Percentiles rank a stretch among this genome's conserved stretches.
phyloP scores from a whole-genome alignment of 257 asterid genomes.

The Euphrasia confusa region DNA sequence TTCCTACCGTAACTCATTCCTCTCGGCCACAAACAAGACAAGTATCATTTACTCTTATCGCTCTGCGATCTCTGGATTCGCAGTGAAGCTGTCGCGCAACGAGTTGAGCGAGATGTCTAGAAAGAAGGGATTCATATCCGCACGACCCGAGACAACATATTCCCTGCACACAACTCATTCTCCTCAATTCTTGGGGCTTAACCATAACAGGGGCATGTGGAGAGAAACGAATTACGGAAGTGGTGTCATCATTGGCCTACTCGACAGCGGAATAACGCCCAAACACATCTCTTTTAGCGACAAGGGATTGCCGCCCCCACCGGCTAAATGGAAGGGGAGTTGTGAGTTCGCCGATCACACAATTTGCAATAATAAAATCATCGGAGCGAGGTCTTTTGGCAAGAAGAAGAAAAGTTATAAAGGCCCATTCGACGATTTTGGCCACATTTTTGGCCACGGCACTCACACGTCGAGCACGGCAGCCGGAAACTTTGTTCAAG shows the following conservation, averaged over 20 bases:
- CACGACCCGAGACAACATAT: not conserved
- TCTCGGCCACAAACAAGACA: too few species aligned
- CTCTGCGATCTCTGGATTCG: too few species aligned
- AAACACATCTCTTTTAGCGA: slow-evolving; percentile 47
- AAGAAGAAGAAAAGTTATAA: not conserved
- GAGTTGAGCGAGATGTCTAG: too few species aligned
- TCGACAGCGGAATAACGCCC: slow-evolving; percentile 40
- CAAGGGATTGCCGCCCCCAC: slow-evolving; percentile 5
- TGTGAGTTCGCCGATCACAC: slow-evolving; percentile 27
- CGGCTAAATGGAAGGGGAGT: slow-evolving; percentile 46
- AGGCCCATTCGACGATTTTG: slow-evolving; percentile 22
- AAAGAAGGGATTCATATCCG: too few species aligned
- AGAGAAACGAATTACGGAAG: slow-evolving; percentile 35
- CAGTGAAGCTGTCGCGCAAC: too few species aligned
- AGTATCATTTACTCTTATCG: too few species aligned
- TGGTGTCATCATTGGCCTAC: slow-evolving; percentile 45
- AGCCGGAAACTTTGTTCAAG: too few species aligned
- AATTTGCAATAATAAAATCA: slow-evolving; percentile 46
- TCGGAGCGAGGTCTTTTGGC: slow-evolving; percentile 40
- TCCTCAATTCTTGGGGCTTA: slow-evolving; percentile 51
- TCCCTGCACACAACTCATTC: too few species aligned
- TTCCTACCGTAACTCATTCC: too few species aligned
- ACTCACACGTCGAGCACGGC: slow-evolving; percentile 31
- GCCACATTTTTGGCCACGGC: slow-evolving; percentile 38
- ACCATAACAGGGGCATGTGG: slow-evolving; percentile 43